These are phyloP conservation scores for Lolium rigidum DNA, from an alignment of 176 grass and related monocot species.

Conservation along the genomic window DNA sequence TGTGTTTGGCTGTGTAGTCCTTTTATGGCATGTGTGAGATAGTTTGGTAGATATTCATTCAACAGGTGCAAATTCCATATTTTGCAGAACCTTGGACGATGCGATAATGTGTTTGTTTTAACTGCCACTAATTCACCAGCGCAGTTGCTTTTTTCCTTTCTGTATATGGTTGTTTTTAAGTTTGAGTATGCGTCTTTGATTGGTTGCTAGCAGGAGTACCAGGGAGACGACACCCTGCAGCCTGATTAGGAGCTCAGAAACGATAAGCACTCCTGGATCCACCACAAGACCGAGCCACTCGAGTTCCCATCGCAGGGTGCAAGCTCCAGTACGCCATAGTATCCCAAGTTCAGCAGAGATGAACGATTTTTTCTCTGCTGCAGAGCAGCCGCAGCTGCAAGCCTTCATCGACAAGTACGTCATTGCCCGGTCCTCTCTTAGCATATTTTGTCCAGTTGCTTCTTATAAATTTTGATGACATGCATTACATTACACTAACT, in stretches of 20 bases:
- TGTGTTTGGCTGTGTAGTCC: neutral
- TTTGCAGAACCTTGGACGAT: conserved; percentile 25
- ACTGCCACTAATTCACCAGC: neutral
- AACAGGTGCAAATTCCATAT: neutral
- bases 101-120: neutral
- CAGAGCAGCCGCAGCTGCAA: conserved; percentile 41
- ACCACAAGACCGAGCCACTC: conserved; percentile 56
- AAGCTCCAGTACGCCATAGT: neutral
- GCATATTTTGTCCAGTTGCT: neutral
- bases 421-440: neutral
- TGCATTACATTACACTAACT: conserved; percentile 8
- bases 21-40: conserved; percentile 1
- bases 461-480: no score
- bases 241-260: conserved; percentile 63
- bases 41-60: neutral
- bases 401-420: conserved; percentile 64
- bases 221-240: conserved; percentile 80
- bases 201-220: conserved; percentile 42
- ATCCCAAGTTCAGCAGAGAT: conserved; percentile 43
- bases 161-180: neutral
- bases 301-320: conserved; percentile 33
- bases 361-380: conserved; percentile 51
- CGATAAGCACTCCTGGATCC: conserved; percentile 64
- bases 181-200: conserved; percentile 1
- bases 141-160: neutral